Base-by-base conservation (phyloP, 768 basidiomycete species). In the Podaxis mareebaensis region DNA sequence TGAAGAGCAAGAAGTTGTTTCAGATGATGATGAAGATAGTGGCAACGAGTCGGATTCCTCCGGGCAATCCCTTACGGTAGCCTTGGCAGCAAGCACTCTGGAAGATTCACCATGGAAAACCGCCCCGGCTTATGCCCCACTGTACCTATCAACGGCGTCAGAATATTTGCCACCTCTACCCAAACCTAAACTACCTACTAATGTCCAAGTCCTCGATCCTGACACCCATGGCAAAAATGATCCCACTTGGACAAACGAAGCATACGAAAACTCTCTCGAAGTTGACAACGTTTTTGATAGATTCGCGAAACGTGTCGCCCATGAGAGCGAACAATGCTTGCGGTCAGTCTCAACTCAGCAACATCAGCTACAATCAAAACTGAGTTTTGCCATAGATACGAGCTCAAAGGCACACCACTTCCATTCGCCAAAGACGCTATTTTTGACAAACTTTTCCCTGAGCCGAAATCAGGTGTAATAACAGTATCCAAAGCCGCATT, bases 281-380 rank as follows among this genome's bases (percentile, higher is more conserved):
- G 80, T 92, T 48, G 96, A 98, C 73, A 86, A 87, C 60, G 85
- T 93, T 3, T 98, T 99, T 72, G 90, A 95, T 68, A 81, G 85
- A 17, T 99, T 97, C 71, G 86, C 85, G 57, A 85, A 86, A 69
- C 81, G 94, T 38, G 84, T 93, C 11, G 80, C 76, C 44, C 79
- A 83, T 65, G 87, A 90, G 70, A 88, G 89, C 26, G 84, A 90
- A 67, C 96, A 99, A 72, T 96, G 95, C 67, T 77, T 99, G 53
- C 83, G 96, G 94, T 95, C 62, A 56, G 86, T 79, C 24, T 46
- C 39, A 62, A 64, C 4, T 54, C 42, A 52, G 3, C 26, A 38
- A 56, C 17, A 28, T 40, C 12, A 20, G 46, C 28, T 33, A 11
- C 54, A 8, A 22, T 60, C n/a, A 56, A 49, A 24, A 36, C 20